Percentiles rank a stretch among this genome's conserved stretches.
Evolutionary conservation across 2,329 filamentous ascomycete genomes (phyloP).

Genomic region (Ophiostoma ips): DNA sequence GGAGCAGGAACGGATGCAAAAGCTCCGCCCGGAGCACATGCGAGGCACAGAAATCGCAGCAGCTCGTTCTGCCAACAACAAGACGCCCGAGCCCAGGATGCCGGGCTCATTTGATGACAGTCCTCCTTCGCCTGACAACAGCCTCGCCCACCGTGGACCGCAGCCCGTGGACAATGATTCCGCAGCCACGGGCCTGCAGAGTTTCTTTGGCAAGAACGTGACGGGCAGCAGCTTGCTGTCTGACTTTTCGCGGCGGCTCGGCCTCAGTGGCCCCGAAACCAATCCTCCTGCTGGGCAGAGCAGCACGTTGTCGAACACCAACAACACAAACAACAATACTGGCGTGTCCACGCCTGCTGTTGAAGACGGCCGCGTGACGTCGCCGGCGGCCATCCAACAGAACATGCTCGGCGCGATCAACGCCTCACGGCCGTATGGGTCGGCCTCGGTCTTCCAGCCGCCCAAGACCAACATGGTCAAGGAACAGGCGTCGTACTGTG

Average conservation of each 20-base stretch:
- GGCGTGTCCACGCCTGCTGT: slow-evolving; percentile 7
- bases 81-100: slow-evolving; percentile 33
- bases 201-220: background rate
- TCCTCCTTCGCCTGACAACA: background rate
- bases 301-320: background rate
- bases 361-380: slow-evolving; percentile 42
- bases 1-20: slow-evolving; percentile 21
- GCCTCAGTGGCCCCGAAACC: background rate
- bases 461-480: slow-evolving; percentile 60
- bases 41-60: background rate
- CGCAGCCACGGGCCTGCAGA: background rate
- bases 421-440: slow-evolving; percentile 64
- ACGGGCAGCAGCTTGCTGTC: slow-evolving; percentile 12
- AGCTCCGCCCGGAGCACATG: background rate
- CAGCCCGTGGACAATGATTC: background rate
- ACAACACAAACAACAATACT: background rate
- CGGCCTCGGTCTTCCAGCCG: slow-evolving; percentile 55
- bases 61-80: background rate
- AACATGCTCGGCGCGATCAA: slow-evolving; percentile 68
- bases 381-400: slow-evolving; percentile 47
- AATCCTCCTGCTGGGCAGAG: background rate
- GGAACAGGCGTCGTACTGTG: slow-evolving; percentile 78
- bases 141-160: background rate
- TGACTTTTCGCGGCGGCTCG: background rate
- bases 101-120: slow-evolving; percentile 53